These are phyloP conservation scores for Collybiopsis luxurians DNA, from an alignment of 768 basidiomycete genomes.

Conservation along the genomic window DNA sequence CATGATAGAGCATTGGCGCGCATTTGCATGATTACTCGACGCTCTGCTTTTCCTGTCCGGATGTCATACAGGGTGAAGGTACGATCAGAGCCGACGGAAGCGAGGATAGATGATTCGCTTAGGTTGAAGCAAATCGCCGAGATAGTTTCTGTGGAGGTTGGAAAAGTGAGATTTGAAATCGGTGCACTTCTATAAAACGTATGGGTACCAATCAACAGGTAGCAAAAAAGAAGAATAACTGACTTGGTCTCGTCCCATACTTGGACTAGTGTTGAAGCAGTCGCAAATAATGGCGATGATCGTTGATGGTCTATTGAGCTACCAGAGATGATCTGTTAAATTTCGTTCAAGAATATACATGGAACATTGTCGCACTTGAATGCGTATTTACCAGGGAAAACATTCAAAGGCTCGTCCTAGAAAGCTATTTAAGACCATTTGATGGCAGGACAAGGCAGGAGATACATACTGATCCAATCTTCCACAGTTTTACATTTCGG, in stretches of 20 bases:
- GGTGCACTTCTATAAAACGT: constrained; percentile 62
- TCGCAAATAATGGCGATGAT: constrained; percentile 86
- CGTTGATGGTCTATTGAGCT: constrained; percentile 96
- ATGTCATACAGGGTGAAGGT: constrained; percentile 97
- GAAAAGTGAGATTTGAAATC: constrained; percentile 83
- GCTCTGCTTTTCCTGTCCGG: constrained; percentile 93
- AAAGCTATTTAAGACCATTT: constrained; percentile 1
- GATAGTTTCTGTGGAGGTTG: constrained; percentile 86
- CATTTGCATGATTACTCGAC: constrained; percentile 92
- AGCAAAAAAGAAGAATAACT: constrained; percentile 19
- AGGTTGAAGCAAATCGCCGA: constrained; percentile 89
- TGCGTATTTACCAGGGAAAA: constrained; percentile 82
- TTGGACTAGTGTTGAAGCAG: constrained; percentile 90
- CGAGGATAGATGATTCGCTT: constrained; percentile 92
- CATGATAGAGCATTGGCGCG: constrained; percentile 87
- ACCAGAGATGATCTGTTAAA: neutral
- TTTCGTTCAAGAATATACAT: neutral
- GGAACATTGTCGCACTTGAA: constrained; percentile 68
- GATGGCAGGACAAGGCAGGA: neutral
- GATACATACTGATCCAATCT: constrained; percentile 36
- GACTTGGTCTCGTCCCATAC: constrained; percentile 98
- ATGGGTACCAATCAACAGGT: neutral
- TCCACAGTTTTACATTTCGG: constrained; percentile 81
- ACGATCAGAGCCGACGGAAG: constrained; percentile 90
- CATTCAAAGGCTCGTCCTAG: constrained; percentile 57